Evolutionary conservation across 768 basidiomycete genomes (phyloP), one percentile per base, ranked within the genome.

Genomic region (Mycena capillaripes): DNA sequence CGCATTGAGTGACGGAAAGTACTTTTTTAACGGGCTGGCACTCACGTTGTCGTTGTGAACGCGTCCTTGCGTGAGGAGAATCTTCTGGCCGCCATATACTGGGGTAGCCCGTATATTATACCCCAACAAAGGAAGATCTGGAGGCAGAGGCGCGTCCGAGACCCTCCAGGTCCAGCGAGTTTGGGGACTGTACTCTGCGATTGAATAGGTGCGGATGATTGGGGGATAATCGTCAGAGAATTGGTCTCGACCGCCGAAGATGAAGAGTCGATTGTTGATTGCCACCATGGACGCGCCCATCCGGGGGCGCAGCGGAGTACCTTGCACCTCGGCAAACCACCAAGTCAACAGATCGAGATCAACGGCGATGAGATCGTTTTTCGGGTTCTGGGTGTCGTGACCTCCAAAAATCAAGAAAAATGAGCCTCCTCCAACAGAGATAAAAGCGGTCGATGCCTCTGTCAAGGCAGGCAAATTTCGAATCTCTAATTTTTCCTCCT

Each of bases 361-460:
- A 11, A 70, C 44, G 4, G 61, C 69, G 29, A 70, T 58, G 12
- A 70, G 55, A 11, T 70, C 69, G 2, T 53, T 27, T 0, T 42
- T 64, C 25, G 69, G 42, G 16, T 40, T 58, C 2, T 48, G 21
- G 6, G 4, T 4, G 23, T 57, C 16, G 38, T 73, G 72, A 2
- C 82, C 82, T 10, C 80, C 82, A 61, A 82, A 82, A n/a, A 83
- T 42, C 21, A 82, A 67, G 4, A 81, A 52, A 58, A 77, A 80
- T 2, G 64, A 64, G 1, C 69, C 66, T 1, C 75, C 74, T 17
- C 73, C 56, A 14, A 79, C 23, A 3, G 69, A 66, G 14, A 77
- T 52, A n/a, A 80, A 34, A 0, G 79, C 71, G 25, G 57, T 70
- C 0, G 76, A 78, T 0, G 81, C 56, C 21, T 73, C 61, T 11